phyloP scores from a whole-genome alignment of 2,329 filamentous ascomycete species.

The Aspergillus amoenus region DNA sequence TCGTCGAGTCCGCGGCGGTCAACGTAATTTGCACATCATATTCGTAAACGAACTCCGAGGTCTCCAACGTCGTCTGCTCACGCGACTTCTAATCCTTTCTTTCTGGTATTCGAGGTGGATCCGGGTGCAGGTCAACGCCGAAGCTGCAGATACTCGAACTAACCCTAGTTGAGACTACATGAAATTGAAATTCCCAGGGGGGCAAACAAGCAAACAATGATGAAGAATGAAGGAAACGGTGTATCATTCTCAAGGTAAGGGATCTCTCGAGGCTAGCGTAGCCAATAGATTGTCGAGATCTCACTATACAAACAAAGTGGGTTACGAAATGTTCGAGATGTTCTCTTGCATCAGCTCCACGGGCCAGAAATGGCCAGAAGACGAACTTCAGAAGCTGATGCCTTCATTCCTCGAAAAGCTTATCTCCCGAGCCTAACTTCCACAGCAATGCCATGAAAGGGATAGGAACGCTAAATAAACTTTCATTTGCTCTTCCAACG shows the following conservation, averaged over 20 bases:
- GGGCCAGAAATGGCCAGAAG: slow-evolving; percentile 18
- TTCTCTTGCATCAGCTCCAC: slow-evolving; percentile 43
- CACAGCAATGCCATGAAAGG: slow-evolving; percentile 15
- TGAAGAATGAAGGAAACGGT: background rate
- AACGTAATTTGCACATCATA: background rate
- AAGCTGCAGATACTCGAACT: background rate
- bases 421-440: slow-evolving; percentile 17
- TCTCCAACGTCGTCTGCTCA: background rate
- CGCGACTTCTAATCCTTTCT: background rate
- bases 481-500: slow-evolving; percentile 65
- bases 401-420: slow-evolving; percentile 35
- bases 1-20: background rate
- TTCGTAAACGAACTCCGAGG: background rate
- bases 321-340: slow-evolving; percentile 34
- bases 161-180: background rate
- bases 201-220: background rate
- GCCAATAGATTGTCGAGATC: background rate
- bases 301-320: slow-evolving; percentile 7
- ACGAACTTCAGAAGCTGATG: slow-evolving; percentile 33
- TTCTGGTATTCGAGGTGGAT: background rate
- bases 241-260: background rate
- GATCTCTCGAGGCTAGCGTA: background rate
- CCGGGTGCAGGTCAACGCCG: background rate
- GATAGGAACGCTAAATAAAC: slow-evolving; percentile 25
- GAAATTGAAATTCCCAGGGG: background rate